Percentiles rank a stretch among this genome's conserved stretches.
Conservation (phyloP, 306 rosid genomes). For the Fragaria nilgerrensis region DNA sequence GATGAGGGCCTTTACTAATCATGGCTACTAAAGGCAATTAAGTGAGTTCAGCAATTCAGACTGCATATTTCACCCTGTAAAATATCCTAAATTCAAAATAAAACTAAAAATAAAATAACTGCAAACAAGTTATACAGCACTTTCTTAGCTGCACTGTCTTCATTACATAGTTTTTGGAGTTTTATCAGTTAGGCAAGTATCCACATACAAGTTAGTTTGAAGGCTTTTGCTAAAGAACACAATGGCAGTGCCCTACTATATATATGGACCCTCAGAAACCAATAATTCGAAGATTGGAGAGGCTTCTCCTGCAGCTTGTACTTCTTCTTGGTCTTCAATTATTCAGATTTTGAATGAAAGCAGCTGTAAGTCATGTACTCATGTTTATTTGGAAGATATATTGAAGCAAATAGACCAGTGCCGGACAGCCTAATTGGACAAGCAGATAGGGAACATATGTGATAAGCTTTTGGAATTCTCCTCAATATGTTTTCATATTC, state of each 20-base stretch:
- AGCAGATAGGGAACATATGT: conserved; percentile 5
- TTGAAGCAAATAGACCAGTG: background rate
- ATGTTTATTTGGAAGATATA: conserved; percentile 11
- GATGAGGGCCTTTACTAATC: background rate
- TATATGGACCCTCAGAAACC: background rate
- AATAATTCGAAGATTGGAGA: background rate
- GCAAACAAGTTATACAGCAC: background rate
- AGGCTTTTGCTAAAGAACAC: background rate
- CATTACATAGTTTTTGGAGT: background rate
- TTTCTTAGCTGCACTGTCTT: conserved; percentile 10
- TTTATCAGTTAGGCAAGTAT: background rate
- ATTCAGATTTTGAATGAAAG: background rate
- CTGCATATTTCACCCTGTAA: background rate
- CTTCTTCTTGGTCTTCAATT: background rate
- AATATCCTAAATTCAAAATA: background rate
- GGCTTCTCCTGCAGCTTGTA: background rate
- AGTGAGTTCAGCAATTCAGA: background rate
- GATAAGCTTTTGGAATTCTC: conserved; percentile 14
- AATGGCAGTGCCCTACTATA: background rate
- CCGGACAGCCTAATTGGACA: conserved; percentile 12
- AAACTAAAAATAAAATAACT: background rate
- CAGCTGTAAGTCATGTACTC: conserved; percentile 12
- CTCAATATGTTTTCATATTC: background rate
- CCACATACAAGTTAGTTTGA: background rate
- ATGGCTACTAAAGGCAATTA: background rate